Conservation (phyloP, 805 yeast genomes). For the Candida boleticola region DNA sequence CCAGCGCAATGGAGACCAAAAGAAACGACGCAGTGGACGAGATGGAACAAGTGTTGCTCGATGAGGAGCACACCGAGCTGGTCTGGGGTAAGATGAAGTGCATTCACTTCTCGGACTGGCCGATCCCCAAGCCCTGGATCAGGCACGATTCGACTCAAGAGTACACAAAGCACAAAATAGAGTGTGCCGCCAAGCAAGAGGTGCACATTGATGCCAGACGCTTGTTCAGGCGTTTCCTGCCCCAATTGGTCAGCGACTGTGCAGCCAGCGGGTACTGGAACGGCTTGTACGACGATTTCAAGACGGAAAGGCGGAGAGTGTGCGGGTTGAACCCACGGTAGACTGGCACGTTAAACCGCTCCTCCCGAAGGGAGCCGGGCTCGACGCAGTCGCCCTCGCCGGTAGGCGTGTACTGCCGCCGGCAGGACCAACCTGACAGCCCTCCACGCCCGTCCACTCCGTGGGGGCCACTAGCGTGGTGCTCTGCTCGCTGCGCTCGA, state of each 20-base stretch:
- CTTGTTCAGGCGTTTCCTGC: not conserved
- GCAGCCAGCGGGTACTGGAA: slow-evolving; percentile 3
- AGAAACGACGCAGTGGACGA: not conserved
- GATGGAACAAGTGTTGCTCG: not conserved
- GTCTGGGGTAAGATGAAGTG: slow-evolving; percentile 32
- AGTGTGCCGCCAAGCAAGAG: not conserved
- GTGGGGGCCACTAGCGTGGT: too few relatives aligned
- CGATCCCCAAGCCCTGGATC: slow-evolving; percentile 67
- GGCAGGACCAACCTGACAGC: too few relatives aligned
- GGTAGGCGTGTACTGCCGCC: too few relatives aligned
- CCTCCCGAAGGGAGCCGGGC: too few relatives aligned
- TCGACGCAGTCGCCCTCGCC: too few relatives aligned
- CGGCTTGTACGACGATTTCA: not conserved
- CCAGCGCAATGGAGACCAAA: not conserved
- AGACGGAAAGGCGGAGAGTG: not conserved
- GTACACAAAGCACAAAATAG: slow-evolving; percentile 18
- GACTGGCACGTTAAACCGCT: too few relatives aligned
- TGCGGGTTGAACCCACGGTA: not conserved
- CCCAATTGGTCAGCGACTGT: not conserved
- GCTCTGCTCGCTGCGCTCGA: too few relatives aligned
- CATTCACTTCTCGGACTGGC: slow-evolving; percentile 65
- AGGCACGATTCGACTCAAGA: slow-evolving; percentile 11
- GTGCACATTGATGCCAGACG: not conserved
- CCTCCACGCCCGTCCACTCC: too few relatives aligned
- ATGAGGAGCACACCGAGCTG: not conserved